These are phyloP conservation scores for Clarireedia hainanense DNA, from an alignment of 2,329 filamentous ascomycete species.

Conservation along the genomic window DNA sequence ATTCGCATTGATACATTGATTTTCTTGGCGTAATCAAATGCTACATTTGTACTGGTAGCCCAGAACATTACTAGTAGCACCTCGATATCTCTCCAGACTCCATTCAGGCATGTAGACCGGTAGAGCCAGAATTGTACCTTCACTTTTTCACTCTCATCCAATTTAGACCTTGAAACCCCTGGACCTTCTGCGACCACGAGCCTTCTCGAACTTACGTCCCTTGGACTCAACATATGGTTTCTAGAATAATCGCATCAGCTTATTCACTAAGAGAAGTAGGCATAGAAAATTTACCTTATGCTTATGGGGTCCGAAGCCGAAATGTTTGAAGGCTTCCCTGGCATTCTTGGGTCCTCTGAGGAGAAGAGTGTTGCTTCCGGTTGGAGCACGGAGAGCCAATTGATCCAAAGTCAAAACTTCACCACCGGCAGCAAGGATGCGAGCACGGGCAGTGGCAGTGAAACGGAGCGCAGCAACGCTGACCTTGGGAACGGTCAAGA, in stretches of 20 bases:
- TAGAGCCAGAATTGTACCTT: conserved; percentile 20
- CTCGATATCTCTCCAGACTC: conserved; percentile 6
- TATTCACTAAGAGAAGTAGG: not conserved
- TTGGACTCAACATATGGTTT: conserved; percentile 97
- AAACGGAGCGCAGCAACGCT: conserved; percentile 92
- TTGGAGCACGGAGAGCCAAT: conserved; percentile 89
- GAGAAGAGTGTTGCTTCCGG: conserved; percentile 92
- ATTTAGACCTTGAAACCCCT: conserved; percentile 99
- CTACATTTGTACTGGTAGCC: not conserved
- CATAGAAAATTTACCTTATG: conserved; percentile 68
- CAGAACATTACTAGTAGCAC: conserved; percentile 3
- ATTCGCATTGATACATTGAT: conserved; percentile 7
- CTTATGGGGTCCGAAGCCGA: conserved; percentile 95
- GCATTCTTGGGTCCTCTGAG: conserved; percentile 98
- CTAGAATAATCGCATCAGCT: conserved; percentile 42
- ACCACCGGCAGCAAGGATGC: conserved; percentile 88
- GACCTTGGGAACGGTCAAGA: conserved; percentile 83
- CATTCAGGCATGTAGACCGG: conserved; percentile 15
- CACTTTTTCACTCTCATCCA: conserved; percentile 11
- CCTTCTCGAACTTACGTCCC: conserved; percentile 99
- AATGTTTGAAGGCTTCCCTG: conserved; percentile 98
- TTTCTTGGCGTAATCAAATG: conserved; percentile 8
- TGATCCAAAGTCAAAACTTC: conserved; percentile 95
- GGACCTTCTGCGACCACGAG: conserved; percentile 97
- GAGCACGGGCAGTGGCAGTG: conserved; percentile 89